These are phyloP conservation scores for Puccinia novopanici DNA, from an alignment of 1,284 basidiomycete species.

Conservation along the genomic window DNA sequence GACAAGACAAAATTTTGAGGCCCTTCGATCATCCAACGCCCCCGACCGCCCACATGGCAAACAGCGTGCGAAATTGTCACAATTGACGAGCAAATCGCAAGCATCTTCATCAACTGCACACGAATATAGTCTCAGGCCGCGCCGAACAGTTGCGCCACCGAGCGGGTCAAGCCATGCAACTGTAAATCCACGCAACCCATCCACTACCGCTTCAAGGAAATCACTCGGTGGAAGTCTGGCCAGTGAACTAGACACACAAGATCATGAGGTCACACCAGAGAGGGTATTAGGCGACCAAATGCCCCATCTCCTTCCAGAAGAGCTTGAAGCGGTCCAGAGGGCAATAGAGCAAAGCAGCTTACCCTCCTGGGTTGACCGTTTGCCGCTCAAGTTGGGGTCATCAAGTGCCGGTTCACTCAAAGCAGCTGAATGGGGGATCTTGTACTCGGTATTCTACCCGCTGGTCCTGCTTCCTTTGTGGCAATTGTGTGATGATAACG, in stretches of 20 bases:
- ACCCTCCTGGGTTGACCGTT: slow-evolving; percentile 5
- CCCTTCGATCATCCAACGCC: too few relatives aligned
- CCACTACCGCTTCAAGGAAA: too few relatives aligned
- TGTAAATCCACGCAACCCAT: too few relatives aligned
- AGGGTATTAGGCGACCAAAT: slow-evolving; percentile 9
- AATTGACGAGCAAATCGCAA: too few relatives aligned
- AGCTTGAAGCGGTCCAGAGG: not conserved
- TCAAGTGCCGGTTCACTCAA: slow-evolving; percentile 22
- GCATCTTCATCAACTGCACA: too few relatives aligned
- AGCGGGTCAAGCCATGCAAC: too few relatives aligned
- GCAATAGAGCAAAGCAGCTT: not conserved
- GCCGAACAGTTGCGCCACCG: too few relatives aligned
- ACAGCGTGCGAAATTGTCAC: too few relatives aligned
- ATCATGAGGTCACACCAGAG: not conserved
- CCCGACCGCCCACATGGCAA: too few relatives aligned
- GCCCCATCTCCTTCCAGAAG: slow-evolving; percentile 14
- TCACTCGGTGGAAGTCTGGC: too few relatives aligned
- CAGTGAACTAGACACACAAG: not conserved
- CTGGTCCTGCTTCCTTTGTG: slow-evolving; percentile 4
- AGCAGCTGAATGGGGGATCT: not conserved
- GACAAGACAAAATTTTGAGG: too few relatives aligned
- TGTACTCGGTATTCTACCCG: slow-evolving; percentile 13
- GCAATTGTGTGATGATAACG: not conserved
- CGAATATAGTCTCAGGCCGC: too few relatives aligned
- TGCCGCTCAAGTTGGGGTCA: slow-evolving; percentile 4